A percentile compares a stretch with the other conserved stretches of the same genome.
Conservation (phyloP, 1,284 basidiomycete genomes). For the Apiotrichum porosum region DNA sequence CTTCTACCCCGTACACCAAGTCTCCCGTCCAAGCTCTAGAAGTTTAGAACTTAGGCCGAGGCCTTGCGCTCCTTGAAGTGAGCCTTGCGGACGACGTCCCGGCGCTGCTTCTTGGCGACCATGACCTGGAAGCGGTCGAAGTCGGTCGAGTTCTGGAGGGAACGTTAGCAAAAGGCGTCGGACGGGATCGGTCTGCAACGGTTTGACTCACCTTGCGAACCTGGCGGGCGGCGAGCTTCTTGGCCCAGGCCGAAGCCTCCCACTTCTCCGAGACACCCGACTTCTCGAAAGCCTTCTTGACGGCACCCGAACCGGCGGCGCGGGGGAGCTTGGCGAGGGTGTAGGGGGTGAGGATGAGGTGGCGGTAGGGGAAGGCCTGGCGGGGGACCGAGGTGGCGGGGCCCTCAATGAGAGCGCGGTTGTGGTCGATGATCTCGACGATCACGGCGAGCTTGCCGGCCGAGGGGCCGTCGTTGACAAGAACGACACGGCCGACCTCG, state of each 20-base stretch:
- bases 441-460: conserved; percentile 91
- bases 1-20: conserved; percentile 8
- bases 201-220: conserved; percentile 59
- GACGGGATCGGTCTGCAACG: background rate
- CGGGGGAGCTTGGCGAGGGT: conserved; percentile 81
- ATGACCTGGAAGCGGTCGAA: conserved; percentile 74
- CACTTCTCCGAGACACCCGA: conserved; percentile 57
- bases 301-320: conserved; percentile 70
- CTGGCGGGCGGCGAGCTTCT: conserved; percentile 75
- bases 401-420: conserved; percentile 93
- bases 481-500: conserved; percentile 98
- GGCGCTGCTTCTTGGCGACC: conserved; percentile 55
- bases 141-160: conserved; percentile 64
- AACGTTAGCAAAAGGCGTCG: background rate
- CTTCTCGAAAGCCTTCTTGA: conserved; percentile 83
- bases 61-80: conserved; percentile 52
- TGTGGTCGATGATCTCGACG: conserved; percentile 98
- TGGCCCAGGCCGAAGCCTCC: conserved; percentile 77
- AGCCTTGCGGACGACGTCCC: conserved; percentile 50
- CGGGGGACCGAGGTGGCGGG: conserved; percentile 86
- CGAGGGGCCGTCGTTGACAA: conserved; percentile 82
- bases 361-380: conserved; percentile 85
- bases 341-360: conserved; percentile 87
- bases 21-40: background rate
- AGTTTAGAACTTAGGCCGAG: conserved; percentile 31